phyloP scores from a whole-genome alignment of 176 grass and related monocot genomes.

The Oryza coarctata region DNA sequence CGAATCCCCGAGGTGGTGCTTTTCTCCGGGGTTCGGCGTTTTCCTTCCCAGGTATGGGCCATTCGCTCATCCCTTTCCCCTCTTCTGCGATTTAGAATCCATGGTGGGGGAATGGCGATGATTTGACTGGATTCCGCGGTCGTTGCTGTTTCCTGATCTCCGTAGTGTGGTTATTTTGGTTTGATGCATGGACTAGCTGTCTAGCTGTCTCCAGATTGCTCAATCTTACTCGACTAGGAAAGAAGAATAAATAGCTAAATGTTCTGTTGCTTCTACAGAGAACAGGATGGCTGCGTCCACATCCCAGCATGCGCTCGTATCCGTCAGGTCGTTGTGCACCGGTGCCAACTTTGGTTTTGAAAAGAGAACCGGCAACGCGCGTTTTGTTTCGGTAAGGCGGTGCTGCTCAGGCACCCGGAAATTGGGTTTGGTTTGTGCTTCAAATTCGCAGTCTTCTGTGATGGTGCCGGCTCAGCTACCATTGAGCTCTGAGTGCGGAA shows the following conservation, averaged over 20 bases:
- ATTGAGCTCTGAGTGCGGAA: conserved; percentile 27
- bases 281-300: conserved; percentile 57
- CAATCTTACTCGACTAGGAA: neutral
- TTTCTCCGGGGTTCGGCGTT: no score
- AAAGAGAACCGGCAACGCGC: neutral
- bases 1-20: conserved; percentile 6
- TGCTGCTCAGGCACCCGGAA: conserved; percentile 9
- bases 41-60: conserved; percentile 20
- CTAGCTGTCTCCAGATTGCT: neutral
- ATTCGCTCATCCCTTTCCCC: neutral
- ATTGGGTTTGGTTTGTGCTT: conserved; percentile 35
- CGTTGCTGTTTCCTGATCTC: neutral
- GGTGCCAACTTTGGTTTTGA: neutral
- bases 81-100: neutral
- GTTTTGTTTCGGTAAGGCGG: conserved; percentile 10
- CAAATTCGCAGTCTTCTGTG: conserved; percentile 45
- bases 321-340: neutral
- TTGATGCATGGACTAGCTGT: neutral
- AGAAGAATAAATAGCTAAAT: neutral
- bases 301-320: conserved; percentile 42
- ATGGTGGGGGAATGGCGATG: neutral
- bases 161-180: neutral
- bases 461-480: conserved; percentile 46
- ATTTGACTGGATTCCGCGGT: neutral
- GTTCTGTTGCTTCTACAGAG: neutral